Evolutionary conservation across 2,329 filamentous ascomycete species (phyloP).

Genomic region (Xylaria sp.): DNA sequence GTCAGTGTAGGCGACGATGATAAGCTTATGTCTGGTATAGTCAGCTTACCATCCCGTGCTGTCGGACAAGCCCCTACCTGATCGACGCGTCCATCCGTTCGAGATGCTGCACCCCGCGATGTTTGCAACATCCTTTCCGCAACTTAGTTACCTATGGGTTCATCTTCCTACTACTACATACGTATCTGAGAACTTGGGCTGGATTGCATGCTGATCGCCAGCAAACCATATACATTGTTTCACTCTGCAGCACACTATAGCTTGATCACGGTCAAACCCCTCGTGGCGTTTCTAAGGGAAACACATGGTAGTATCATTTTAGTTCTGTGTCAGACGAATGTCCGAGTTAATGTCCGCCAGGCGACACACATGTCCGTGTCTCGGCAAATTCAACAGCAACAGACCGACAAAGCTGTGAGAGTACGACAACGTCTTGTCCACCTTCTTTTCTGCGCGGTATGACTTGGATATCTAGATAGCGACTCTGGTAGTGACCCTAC

Average conservation of each 20-base stretch:
- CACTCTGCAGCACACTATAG: background rate
- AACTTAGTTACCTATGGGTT: background rate
- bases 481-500: background rate
- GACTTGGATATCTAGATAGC: background rate
- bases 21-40: slow-evolving; percentile 2
- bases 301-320: background rate
- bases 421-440: background rate
- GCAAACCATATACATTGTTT: background rate
- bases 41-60: slow-evolving; percentile 7
- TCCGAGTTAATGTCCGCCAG: slow-evolving; percentile 11
- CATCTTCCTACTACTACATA: background rate
- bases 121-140: slow-evolving; percentile 1
- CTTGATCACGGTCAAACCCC: background rate
- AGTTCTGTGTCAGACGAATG: slow-evolving; percentile 1
- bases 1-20: slow-evolving; percentile 16
- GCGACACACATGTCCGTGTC: background rate
- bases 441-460: no score
- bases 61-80: slow-evolving; percentile 6
- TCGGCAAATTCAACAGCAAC: slow-evolving; percentile 3
- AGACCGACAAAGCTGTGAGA: background rate
- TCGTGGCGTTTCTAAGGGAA: background rate
- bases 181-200: background rate
- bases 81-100: slow-evolving; percentile 2
- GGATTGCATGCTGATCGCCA: slow-evolving; percentile 2
- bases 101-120: slow-evolving; percentile 20